Evolutionary conservation across 1,139 yeast genomes (phyloP).

Genomic region (Candida sanyaensis): DNA sequence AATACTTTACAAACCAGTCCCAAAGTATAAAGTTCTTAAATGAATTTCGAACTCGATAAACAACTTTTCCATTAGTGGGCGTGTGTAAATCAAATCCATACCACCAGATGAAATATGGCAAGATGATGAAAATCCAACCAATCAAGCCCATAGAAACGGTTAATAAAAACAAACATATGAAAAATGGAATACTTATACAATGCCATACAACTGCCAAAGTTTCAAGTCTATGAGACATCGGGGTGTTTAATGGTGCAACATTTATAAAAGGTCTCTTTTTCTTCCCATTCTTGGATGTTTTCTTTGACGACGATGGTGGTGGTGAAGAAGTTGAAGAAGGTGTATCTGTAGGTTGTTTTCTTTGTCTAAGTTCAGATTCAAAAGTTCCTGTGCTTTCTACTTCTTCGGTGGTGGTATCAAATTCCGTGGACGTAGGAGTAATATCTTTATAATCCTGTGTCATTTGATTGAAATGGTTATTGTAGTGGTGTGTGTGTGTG

Average conservation of each 20-base stretch:
- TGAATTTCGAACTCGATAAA: slow-evolving; percentile 56
- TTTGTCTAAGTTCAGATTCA: slow-evolving; percentile 3
- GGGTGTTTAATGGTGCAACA: slow-evolving; percentile 57
- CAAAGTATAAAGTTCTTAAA: slow-evolving; percentile 64
- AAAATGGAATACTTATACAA: slow-evolving; percentile 67
- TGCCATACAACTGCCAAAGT: slow-evolving; percentile 79
- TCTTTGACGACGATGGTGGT: neutral
- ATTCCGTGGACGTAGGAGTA: neutral
- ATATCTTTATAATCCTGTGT: neutral
- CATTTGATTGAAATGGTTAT: neutral
- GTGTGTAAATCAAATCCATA: slow-evolving; percentile 58
- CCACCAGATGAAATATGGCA: slow-evolving; percentile 63
- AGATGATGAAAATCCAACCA: slow-evolving; percentile 64
- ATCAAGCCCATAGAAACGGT: slow-evolving; percentile 65
- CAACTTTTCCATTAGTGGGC: slow-evolving; percentile 72
- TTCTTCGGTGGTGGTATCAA: neutral
- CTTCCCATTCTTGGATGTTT: slow-evolving; percentile 1
- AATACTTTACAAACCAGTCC: slow-evolving; percentile 75
- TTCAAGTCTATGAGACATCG: slow-evolving; percentile 61
- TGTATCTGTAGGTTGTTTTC: neutral
- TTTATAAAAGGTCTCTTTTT: slow-evolving; percentile 22
- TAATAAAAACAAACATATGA: slow-evolving; percentile 52
- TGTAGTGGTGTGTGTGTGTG: neutral
- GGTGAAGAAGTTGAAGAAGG: neutral
- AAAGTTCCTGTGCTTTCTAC: neutral